phyloP scores from a whole-genome alignment of 371 early-diverging fungal species.

The Conidiobolus incongruus region DNA sequence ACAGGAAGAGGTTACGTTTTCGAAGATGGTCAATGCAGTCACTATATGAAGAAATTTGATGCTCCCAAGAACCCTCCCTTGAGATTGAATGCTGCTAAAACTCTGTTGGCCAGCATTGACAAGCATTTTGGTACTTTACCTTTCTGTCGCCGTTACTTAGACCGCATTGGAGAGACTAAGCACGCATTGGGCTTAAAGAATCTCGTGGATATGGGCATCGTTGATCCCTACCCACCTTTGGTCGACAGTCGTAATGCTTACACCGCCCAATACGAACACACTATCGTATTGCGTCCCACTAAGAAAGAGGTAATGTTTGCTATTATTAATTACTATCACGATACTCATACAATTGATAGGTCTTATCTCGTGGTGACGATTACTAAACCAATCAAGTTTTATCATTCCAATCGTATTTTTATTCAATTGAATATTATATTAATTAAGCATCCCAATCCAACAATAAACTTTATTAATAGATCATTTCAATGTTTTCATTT shows the following conservation, averaged over 20 bases:
- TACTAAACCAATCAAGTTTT: slow-evolving; percentile 11
- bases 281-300: slow-evolving; percentile 73
- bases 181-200: slow-evolving; percentile 67
- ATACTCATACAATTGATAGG: slow-evolving; percentile 1
- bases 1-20: slow-evolving; percentile 92
- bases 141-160: slow-evolving; percentile 95
- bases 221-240: slow-evolving; percentile 89
- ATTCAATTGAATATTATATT: no score
- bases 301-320: slow-evolving; percentile 47
- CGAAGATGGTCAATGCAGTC: slow-evolving; percentile 89
- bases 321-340: no score
- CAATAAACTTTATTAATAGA: no score
- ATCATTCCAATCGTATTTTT: no score
- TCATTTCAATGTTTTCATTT: no score
- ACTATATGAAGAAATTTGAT: slow-evolving; percentile 63
- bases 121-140: slow-evolving; percentile 92
- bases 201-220: slow-evolving; percentile 67
- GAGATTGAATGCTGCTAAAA: slow-evolving; percentile 28
- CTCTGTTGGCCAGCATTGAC: slow-evolving; percentile 68
- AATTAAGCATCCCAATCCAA: no score
- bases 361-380: slow-evolving; percentile 30
- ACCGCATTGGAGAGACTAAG: slow-evolving; percentile 72
- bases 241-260: slow-evolving; percentile 75
- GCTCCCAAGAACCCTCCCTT: slow-evolving; percentile 23
- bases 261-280: slow-evolving; percentile 98